Percentiles rank a stretch among this genome's conserved stretches.
These are phyloP conservation scores for Hirschfeldia incana DNA, from an alignment of 345 rosid species.

Conservation along the genomic window DNA sequence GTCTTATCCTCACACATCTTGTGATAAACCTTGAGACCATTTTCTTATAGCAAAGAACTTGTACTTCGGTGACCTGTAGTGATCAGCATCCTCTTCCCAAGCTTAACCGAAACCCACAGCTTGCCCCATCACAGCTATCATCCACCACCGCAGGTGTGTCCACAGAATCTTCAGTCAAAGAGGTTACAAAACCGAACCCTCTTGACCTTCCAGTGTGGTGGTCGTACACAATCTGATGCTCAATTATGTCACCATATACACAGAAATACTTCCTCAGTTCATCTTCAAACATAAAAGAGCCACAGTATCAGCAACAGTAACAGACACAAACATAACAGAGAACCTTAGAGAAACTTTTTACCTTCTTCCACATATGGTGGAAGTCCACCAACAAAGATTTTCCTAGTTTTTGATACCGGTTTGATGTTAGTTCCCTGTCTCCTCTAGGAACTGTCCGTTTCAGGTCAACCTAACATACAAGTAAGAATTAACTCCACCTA, in stretches of 20 bases:
- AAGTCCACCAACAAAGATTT: constrained; percentile 78
- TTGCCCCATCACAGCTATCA: too few relatives aligned
- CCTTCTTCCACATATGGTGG: constrained; percentile 66
- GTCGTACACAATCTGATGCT: constrained; percentile 52
- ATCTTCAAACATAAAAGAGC: constrained; percentile 30
- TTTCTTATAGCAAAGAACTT: too few relatives aligned
- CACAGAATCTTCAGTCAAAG: constrained; percentile 49
- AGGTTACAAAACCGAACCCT: constrained; percentile 58
- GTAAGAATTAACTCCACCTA: constrained; percentile 47
- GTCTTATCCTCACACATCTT: too few relatives aligned
- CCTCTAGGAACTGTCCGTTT: constrained; percentile 66
- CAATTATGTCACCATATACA: constrained; percentile 47
- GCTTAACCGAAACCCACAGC: too few relatives aligned
- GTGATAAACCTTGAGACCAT: too few relatives aligned
- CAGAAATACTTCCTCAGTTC: constrained; percentile 50
- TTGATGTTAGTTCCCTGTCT: constrained; percentile 41
- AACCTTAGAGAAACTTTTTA: constrained; percentile 16
- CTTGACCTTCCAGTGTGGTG: constrained; percentile 54
- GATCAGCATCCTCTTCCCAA: too few relatives aligned
- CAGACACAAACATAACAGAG: constrained; percentile 3
- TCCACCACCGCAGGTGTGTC: constrained; percentile 17
- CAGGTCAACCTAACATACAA: constrained; percentile 48
- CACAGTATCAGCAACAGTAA: constrained; percentile 7
- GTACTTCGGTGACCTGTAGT: too few relatives aligned
- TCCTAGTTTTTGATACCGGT: constrained; percentile 52